These are phyloP conservation scores for Noccaea caerulescens DNA, from an alignment of 345 rosid species.

Conservation along the genomic window DNA sequence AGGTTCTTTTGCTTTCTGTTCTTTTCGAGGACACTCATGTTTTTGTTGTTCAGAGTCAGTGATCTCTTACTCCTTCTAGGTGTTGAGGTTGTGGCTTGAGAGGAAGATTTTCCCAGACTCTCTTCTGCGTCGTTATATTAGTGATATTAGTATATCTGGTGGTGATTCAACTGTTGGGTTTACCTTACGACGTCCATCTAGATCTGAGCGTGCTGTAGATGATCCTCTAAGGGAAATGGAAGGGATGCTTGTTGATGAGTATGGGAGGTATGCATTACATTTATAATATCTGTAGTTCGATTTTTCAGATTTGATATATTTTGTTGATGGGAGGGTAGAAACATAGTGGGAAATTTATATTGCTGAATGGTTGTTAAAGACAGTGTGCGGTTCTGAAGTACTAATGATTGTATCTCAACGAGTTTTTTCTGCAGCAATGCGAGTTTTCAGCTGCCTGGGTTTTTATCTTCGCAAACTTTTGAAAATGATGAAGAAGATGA, in stretches of 20 bases:
- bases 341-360: slow-evolving; percentile 22
- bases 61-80: slow-evolving; percentile 54
- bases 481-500: slow-evolving; percentile 69
- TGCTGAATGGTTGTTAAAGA: background rate
- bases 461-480: slow-evolving; percentile 63
- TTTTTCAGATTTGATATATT: slow-evolving; percentile 7
- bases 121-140: slow-evolving; percentile 73
- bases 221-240: slow-evolving; percentile 99
- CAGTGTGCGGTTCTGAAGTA: slow-evolving; percentile 12
- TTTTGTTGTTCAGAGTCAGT: slow-evolving; percentile 34
- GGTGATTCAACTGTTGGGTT: slow-evolving; percentile 65
- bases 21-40: slow-evolving; percentile 2
- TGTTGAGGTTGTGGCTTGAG: slow-evolving; percentile 87
- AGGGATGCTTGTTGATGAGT: slow-evolving; percentile 97
- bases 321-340: slow-evolving; percentile 22
- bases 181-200: slow-evolving; percentile 81
- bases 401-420: background rate
- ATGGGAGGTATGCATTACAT: slow-evolving; percentile 73
- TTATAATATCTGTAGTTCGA: background rate
- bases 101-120: slow-evolving; percentile 87
- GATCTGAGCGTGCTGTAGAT: slow-evolving; percentile 87
- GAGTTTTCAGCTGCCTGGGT: slow-evolving; percentile 81
- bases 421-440: slow-evolving; percentile 66
- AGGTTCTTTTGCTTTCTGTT: slow-evolving; percentile 53
- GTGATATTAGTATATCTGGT: slow-evolving; percentile 79